Evolutionary conservation across 2,329 filamentous ascomycete species (phyloP), one percentile per base, ranked within the genome.

Genomic region (Trichoderma brevicompactum): DNA sequence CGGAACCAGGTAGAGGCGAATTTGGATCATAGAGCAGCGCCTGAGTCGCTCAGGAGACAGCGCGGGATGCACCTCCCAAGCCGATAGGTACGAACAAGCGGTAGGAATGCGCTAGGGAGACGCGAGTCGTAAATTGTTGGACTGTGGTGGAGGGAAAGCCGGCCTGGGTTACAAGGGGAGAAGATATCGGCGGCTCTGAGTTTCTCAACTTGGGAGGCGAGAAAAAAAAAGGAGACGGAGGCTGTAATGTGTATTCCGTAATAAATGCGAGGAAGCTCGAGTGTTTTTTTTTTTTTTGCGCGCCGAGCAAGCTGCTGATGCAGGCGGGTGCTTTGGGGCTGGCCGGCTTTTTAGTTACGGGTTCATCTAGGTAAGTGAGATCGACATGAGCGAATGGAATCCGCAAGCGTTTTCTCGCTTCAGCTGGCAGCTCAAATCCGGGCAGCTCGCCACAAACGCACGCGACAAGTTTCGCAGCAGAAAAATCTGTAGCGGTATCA

Each of bases 291-390:
- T n/a, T 32, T 46, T 32, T 46, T 54, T 32, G 49, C 41, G 49
- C 52, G 64, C 48, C 44, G 34, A 15, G 36, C 15, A 23, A 52
- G 43, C n/a, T 23, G 49, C 34, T 50, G 48, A 40, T 53, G 64
- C 23, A 62, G 64, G 43, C 50, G 49, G 46, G 7, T 61, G 23
- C 49, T 19, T 46, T 15, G 40, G 40, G 38, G 58, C 38, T 62
- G 48, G 28, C 23, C 32, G 60, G 38, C 46, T 19, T 44, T 60
- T 40, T 32, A 23, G 40, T 55, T 65, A 65, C 44, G 56, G 49
- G 19, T 61, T 61, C 64, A 55, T 65, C 64, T 46, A 34, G 41
- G 56, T 50, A 28, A 46, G 59, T 62, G 64, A 55, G 64, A 61
- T 55, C 19, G 56, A 55, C 56, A 46, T 49, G 48, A 49, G 56